These are phyloP conservation scores for Hordeum marinum DNA, from an alignment of 176 grass and related monocot genomes.

Conservation along the genomic window DNA sequence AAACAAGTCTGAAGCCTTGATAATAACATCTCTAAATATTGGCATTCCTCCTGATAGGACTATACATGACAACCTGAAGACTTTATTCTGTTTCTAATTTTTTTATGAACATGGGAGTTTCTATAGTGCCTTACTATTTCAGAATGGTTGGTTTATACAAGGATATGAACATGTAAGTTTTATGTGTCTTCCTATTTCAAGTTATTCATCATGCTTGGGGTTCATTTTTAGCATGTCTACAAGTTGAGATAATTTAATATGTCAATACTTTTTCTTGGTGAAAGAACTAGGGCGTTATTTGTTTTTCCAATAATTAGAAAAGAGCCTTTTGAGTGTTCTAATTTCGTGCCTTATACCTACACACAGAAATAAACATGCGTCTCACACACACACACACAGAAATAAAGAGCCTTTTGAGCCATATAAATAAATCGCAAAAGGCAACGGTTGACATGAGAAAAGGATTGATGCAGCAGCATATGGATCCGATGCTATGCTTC, in stretches of 20 bases:
- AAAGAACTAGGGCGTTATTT: too few relatives aligned
- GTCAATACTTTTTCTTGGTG: too few relatives aligned
- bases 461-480: background rate
- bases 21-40: background rate
- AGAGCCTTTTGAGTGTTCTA: too few relatives aligned
- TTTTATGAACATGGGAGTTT: background rate
- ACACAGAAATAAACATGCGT: too few relatives aligned
- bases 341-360: too few relatives aligned
- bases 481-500: background rate
- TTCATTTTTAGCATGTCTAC: background rate
- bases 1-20: background rate
- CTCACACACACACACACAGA: too few relatives aligned
- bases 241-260: too few relatives aligned
- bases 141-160: background rate
- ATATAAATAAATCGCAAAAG: conserved; percentile 1
- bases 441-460: background rate
- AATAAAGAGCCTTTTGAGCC: too few relatives aligned
- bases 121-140: background rate
- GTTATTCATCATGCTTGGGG: background rate
- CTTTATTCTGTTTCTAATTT: background rate
- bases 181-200: background rate
- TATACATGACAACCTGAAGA: background rate
- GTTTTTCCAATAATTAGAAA: too few relatives aligned
- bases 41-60: background rate
- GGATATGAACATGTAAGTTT: background rate